Evolutionary conservation across 2,329 filamentous ascomycete genomes (phyloP).

Genomic region (Xylariaceae sp.): DNA sequence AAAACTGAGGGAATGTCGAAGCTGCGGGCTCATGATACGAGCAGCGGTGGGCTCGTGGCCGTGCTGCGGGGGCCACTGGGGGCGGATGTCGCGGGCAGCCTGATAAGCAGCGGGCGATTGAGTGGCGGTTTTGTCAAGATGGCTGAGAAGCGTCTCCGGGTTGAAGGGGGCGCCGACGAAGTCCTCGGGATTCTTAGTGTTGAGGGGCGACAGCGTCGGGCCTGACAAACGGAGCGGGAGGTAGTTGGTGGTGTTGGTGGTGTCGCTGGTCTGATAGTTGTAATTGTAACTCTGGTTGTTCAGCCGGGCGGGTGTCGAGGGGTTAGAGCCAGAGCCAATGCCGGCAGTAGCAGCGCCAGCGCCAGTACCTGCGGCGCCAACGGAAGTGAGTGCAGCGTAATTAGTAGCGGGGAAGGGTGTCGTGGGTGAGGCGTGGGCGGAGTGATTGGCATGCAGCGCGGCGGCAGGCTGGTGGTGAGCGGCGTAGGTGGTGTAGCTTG

Average conservation of each 20-base stretch:
- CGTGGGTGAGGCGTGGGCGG: conserved; percentile 10
- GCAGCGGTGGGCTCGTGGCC: conserved; percentile 50
- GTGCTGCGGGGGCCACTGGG: conserved; percentile 33
- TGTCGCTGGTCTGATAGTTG: conserved; percentile 5
- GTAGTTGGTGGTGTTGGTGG: conserved; percentile 13
- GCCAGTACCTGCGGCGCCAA: conserved; percentile 14
- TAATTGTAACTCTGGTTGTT: conserved; percentile 2
- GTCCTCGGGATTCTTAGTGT: conserved; percentile 52
- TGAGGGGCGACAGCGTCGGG: conserved; percentile 39
- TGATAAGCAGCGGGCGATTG: conserved; percentile 31
- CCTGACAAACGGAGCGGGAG: conserved; percentile 31
- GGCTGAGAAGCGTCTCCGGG: conserved; percentile 59
- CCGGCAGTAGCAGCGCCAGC: conserved; percentile 12
- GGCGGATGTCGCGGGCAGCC: conserved; percentile 31
- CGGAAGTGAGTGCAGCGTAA: conserved; percentile 17
- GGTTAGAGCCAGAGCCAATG: conserved; percentile 13
- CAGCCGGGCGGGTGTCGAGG: conserved; percentile 12
- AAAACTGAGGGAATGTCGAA: conserved; percentile 67
- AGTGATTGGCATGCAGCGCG: conserved; percentile 1
- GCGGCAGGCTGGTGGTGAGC: conserved; percentile 20
- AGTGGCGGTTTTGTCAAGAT: conserved; percentile 52
- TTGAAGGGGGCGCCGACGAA: conserved; percentile 65
- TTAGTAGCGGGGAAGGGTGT: conserved; percentile 17
- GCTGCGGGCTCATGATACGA: conserved; percentile 51
- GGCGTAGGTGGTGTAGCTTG: conserved; percentile 38